Conservation (phyloP, 352 stramenopile genomes). For the Phytophthora colocasiae region DNA sequence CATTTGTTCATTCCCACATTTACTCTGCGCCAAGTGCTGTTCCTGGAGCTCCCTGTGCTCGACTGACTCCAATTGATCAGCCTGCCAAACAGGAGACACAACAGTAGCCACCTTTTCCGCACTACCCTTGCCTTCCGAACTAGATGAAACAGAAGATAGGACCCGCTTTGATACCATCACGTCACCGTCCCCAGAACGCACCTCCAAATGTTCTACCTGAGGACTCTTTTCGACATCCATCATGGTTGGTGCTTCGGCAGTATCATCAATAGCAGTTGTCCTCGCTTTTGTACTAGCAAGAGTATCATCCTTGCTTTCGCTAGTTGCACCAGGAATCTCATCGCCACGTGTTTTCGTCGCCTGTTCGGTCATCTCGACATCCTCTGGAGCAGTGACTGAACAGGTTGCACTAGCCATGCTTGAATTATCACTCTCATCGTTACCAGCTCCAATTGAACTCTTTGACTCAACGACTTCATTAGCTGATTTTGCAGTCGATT, state of each 20-base stretch:
- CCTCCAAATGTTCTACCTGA: conserved; percentile 2
- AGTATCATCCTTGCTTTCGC: not conserved
- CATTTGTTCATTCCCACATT: not conserved
- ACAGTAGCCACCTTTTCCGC: not conserved
- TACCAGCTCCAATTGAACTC: not conserved
- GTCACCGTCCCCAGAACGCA: not conserved
- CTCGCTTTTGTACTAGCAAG: not conserved
- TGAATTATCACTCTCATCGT: not conserved
- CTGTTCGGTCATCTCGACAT: not conserved
- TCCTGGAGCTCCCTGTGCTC: not conserved
- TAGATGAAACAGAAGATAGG: not conserved
- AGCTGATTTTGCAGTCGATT: not conserved
- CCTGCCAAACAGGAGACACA: not conserved
- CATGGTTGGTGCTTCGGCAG: not conserved
- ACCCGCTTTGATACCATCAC: conserved; percentile 1
- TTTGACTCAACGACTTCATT: not conserved
- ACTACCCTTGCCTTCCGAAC: conserved; percentile 2
- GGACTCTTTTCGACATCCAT: not conserved
- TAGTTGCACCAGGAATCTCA: not conserved
- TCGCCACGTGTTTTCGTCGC: conserved; percentile 3
- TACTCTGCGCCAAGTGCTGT: not conserved
- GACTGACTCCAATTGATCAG: not conserved
- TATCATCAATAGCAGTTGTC: not conserved
- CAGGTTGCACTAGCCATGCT: not conserved
- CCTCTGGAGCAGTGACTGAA: conserved; percentile 7